A percentile compares a stretch with the other conserved stretches of the same genome.
Conservation (phyloP, 371 early-diverging fungal species). For the Mortierella sp. region DNA sequence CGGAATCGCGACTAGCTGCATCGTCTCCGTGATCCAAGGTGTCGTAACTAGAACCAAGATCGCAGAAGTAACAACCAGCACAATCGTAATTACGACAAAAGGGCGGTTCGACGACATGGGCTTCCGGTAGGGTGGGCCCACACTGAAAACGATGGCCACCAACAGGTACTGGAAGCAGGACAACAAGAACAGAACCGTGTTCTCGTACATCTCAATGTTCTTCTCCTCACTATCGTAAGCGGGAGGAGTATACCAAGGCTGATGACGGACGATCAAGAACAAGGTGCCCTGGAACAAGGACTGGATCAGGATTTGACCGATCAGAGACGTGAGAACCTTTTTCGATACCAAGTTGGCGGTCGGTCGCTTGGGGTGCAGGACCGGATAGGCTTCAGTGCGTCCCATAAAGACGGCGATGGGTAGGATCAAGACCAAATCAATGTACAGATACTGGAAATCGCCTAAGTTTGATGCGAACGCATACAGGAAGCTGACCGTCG, state of each 20-base stretch:
- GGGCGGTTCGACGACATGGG: constrained; percentile 81
- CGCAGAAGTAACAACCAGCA: constrained; percentile 12
- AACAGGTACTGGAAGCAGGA: constrained; percentile 93
- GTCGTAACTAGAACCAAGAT: constrained; percentile 27
- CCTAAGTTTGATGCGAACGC: constrained; percentile 87
- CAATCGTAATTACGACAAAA: constrained; percentile 21
- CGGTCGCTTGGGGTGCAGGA: constrained; percentile 82
- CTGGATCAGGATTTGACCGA: constrained; percentile 88
- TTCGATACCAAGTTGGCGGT: constrained; percentile 91
- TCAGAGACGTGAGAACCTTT: constrained; percentile 88
- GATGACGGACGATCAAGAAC: constrained; percentile 75
- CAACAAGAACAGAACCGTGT: constrained; percentile 88
- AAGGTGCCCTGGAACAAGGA: constrained; percentile 78
- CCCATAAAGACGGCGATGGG: constrained; percentile 92
- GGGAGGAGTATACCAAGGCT: constrained; percentile 75
- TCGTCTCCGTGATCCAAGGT: constrained; percentile 20
- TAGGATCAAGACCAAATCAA: constrained; percentile 89
- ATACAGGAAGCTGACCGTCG: constrained; percentile 89
- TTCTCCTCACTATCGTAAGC: constrained; percentile 74
- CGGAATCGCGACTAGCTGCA: constrained; percentile 40
- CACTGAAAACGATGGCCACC: constrained; percentile 90
- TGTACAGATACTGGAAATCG: constrained; percentile 93
- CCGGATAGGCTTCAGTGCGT: constrained; percentile 81
- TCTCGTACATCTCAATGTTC: constrained; percentile 82
- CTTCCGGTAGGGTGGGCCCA: constrained; percentile 93